These are phyloP conservation scores for Dillenia turbinata DNA, from an alignment of 164 flowering plant species.

Conservation along the genomic window DNA sequence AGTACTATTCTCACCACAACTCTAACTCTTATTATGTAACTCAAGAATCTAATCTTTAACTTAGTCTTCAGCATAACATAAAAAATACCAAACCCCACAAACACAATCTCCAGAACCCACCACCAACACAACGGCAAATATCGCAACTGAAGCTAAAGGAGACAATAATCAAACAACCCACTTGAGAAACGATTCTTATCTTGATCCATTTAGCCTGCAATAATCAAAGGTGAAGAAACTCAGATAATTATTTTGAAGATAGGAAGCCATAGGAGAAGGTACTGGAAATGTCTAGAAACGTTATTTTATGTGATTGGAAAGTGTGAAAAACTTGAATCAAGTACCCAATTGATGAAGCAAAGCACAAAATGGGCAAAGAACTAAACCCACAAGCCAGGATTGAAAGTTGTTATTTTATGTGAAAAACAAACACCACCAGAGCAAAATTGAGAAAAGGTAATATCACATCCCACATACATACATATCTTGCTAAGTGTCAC, in stretches of 20 bases:
- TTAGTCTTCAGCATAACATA: slow-evolving; percentile 61
- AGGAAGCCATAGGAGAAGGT: slow-evolving; percentile 2
- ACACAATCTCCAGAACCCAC: neutral
- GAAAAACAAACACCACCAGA: neutral
- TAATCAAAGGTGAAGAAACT: neutral
- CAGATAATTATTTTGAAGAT: slow-evolving; percentile 13
- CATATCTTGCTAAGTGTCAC: too few species aligned
- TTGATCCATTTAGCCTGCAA: slow-evolving; percentile 33
- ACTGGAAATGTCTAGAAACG: slow-evolving; percentile 28
- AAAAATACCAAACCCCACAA: slow-evolving; percentile 4
- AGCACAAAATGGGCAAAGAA: neutral
- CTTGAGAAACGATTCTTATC: slow-evolving; percentile 12
- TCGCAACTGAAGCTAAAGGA: slow-evolving; percentile 1
- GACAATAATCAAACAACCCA: slow-evolving; percentile 17
- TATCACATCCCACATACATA: neutral
- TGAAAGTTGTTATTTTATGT: neutral
- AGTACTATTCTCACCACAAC: slow-evolving; percentile 13
- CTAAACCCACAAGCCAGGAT: slow-evolving; percentile 1
- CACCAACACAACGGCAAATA: too few species aligned
- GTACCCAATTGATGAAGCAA: neutral
- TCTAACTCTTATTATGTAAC: neutral
- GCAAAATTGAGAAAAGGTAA: neutral
- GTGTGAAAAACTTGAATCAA: slow-evolving; percentile 9
- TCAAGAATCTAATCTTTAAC: slow-evolving; percentile 21
- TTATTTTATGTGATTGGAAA: slow-evolving; percentile 52